phyloP scores from a whole-genome alignment of 352 stramenopile genomes.

The Phytopythium cucurbitacearum region DNA sequence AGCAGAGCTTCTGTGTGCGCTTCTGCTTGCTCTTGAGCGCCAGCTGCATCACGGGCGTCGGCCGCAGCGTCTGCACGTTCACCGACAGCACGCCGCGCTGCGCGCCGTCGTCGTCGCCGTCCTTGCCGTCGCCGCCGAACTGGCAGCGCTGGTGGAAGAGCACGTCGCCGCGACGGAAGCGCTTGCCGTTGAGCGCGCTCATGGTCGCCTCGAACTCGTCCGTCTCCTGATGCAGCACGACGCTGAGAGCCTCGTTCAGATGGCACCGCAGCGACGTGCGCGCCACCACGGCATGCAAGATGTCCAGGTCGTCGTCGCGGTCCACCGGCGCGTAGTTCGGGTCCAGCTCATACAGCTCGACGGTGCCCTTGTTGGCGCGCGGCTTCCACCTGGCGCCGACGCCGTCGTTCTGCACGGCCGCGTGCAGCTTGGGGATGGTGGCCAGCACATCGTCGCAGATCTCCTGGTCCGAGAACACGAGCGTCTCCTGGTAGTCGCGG shows the following conservation, averaged over 20 bases:
- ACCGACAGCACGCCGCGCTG: constrained; percentile 29
- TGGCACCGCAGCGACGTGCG: constrained; percentile 52
- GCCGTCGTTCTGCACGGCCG: constrained; percentile 26
- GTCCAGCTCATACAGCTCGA: constrained; percentile 43
- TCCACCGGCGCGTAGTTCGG: constrained; percentile 23
- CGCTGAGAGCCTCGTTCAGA: constrained; percentile 60
- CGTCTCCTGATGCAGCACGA: constrained; percentile 42
- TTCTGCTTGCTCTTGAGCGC: constrained; percentile 29
- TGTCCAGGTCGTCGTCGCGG: constrained; percentile 24
- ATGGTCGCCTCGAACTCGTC: constrained; percentile 42
- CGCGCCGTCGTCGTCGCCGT: not conserved
- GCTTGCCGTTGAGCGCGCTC: constrained; percentile 39
- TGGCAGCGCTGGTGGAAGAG: constrained; percentile 40
- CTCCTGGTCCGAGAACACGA: constrained; percentile 49
- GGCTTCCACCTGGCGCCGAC: constrained; percentile 32
- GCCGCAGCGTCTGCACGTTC: constrained; percentile 29
- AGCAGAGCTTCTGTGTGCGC: constrained; percentile 49
- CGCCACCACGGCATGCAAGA: constrained; percentile 44
- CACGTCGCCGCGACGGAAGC: constrained; percentile 42
- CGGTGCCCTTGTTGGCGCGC: constrained; percentile 15
- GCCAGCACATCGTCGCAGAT: constrained; percentile 57
- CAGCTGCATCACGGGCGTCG: constrained; percentile 17
- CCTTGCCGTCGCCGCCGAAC: constrained; percentile 14
- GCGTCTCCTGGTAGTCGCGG: constrained; percentile 15
- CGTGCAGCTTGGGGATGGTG: constrained; percentile 52